Conservation (phyloP, 192 early-diverging fungal genomes). For the Coemansia sp. region DNA sequence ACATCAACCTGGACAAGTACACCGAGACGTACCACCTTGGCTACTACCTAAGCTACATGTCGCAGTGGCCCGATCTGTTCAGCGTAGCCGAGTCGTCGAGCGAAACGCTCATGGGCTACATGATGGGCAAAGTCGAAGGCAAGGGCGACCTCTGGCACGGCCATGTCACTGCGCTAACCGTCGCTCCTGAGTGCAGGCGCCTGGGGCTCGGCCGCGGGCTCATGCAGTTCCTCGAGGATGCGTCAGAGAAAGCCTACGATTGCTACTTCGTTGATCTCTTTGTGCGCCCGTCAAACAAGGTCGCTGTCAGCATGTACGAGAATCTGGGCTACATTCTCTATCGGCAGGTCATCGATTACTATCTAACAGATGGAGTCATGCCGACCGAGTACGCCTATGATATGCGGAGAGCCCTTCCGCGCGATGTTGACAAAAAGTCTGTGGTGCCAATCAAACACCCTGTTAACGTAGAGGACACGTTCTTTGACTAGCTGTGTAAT, state of each 20-base stretch:
- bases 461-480: constrained; percentile 30
- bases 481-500: constrained; percentile 13
- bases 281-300: constrained; percentile 86
- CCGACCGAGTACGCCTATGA: constrained; percentile 88
- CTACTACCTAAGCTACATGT: constrained; percentile 92
- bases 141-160: constrained; percentile 89
- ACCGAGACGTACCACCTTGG: constrained; percentile 96
- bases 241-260: constrained; percentile 84
- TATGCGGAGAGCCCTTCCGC: constrained; percentile 90
- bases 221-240: constrained; percentile 87
- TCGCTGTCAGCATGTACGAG: constrained; percentile 92
- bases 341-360: constrained; percentile 86
- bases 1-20: constrained; percentile 90
- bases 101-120: constrained; percentile 74
- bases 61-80: constrained; percentile 94
- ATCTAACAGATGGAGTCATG: constrained; percentile 62
- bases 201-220: constrained; percentile 85
- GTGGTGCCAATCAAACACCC: constrained; percentile 40
- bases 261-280: constrained; percentile 87
- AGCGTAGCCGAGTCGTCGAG: constrained; percentile 74
- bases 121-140: constrained; percentile 98
- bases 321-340: constrained; percentile 91
- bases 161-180: constrained; percentile 97
- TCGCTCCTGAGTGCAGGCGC: constrained; percentile 91
- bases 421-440: constrained; percentile 65